These are phyloP conservation scores for Cytospora mali DNA, from an alignment of 2,329 filamentous ascomycete genomes.

Conservation along the genomic window DNA sequence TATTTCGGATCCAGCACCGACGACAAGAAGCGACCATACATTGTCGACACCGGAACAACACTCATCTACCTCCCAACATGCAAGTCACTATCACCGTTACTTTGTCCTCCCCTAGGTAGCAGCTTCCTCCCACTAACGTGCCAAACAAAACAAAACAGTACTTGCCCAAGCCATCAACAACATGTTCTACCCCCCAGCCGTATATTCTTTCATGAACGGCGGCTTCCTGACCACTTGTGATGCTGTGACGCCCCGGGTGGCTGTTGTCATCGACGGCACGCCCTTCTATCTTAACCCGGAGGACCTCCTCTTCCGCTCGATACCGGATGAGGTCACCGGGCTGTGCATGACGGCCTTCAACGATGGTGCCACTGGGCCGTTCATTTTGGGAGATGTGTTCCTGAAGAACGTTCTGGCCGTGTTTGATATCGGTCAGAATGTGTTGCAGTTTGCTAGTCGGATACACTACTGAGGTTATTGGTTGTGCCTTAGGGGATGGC, in stretches of 20 bases:
- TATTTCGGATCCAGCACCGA: slow-evolving; percentile 47
- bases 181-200: slow-evolving; percentile 49
- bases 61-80: slow-evolving; percentile 53
- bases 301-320: slow-evolving; percentile 49
- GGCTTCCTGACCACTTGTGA: slow-evolving; percentile 54
- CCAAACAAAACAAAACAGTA: slow-evolving; percentile 34
- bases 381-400: slow-evolving; percentile 53
- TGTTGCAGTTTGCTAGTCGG: slow-evolving; percentile 35
- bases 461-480: slow-evolving; percentile 29
- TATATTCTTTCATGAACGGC: slow-evolving; percentile 50
- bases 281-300: slow-evolving; percentile 52
- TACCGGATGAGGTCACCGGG: slow-evolving; percentile 47
- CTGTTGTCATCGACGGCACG: slow-evolving; percentile 47
- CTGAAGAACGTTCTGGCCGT: slow-evolving; percentile 54
- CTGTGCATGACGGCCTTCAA: slow-evolving; percentile 53
- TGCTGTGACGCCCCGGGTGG: slow-evolving; percentile 48
- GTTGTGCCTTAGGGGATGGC: background rate
- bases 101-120: slow-evolving; percentile 4
- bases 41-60: slow-evolving; percentile 56
- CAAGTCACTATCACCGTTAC: slow-evolving; percentile 37
- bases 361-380: slow-evolving; percentile 48
- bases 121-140: background rate
- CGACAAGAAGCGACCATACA: slow-evolving; percentile 49
- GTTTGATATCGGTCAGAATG: slow-evolving; percentile 35
- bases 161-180: slow-evolving; percentile 51